phyloP scores from a whole-genome alignment of 768 basidiomycete species.

The Trametes gibbosa region DNA sequence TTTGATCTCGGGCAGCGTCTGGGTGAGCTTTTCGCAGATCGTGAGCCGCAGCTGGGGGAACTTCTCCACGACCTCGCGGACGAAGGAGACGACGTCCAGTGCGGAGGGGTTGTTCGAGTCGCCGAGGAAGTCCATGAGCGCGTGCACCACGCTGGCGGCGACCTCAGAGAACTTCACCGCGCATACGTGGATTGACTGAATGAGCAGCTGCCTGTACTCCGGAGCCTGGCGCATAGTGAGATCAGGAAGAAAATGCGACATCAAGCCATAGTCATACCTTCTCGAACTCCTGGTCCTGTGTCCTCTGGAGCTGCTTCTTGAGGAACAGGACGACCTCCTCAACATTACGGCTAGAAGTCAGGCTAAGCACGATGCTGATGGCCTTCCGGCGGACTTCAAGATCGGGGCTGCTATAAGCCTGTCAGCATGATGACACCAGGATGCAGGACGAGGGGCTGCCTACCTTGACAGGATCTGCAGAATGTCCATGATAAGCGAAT shows the following conservation, averaged over 20 bases:
- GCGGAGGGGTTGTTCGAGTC: slow-evolving; percentile 95
- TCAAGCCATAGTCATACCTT: slow-evolving; percentile 52
- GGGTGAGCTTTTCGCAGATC: slow-evolving; percentile 82
- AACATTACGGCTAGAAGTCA: slow-evolving; percentile 92
- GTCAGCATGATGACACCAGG: background rate
- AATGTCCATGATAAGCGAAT: slow-evolving; percentile 93
- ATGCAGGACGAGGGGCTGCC: background rate
- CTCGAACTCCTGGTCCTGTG: slow-evolving; percentile 88
- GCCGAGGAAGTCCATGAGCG: slow-evolving; percentile 90
- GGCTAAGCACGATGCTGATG: slow-evolving; percentile 81
- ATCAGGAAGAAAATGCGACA: background rate
- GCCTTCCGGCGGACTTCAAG: slow-evolving; percentile 97
- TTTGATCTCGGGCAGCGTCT: slow-evolving; percentile 83
- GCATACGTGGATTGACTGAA: slow-evolving; percentile 95
- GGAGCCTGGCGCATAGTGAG: slow-evolving; percentile 53
- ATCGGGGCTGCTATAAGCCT: slow-evolving; percentile 60
- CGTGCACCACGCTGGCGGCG: slow-evolving; percentile 92
- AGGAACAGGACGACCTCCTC: slow-evolving; percentile 96
- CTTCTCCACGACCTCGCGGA: slow-evolving; percentile 94
- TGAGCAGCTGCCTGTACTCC: slow-evolving; percentile 94
- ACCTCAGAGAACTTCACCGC: slow-evolving; percentile 97
- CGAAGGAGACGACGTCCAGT: slow-evolving; percentile 89
- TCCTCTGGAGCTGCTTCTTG: slow-evolving; percentile 96
- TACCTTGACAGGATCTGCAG: slow-evolving; percentile 86
- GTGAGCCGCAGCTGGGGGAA: slow-evolving; percentile 83